Percentiles rank a stretch among this genome's conserved stretches.
Evolutionary conservation across 768 basidiomycete genomes (phyloP).

Genomic region (Hysterangium stoloniferum): DNA sequence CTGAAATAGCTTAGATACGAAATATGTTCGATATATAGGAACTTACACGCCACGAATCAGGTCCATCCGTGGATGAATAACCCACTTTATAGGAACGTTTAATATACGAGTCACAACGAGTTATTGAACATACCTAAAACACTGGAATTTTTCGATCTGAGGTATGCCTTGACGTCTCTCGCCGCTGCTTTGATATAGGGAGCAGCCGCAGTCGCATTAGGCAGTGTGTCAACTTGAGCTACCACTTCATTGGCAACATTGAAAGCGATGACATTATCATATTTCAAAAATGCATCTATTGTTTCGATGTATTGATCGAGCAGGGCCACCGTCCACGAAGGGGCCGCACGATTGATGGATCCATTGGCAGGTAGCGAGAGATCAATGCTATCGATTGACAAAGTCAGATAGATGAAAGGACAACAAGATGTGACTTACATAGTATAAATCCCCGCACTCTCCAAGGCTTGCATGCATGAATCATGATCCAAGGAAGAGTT

Average conservation of each 20-base stretch:
- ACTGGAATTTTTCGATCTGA: slow-evolving; percentile 32
- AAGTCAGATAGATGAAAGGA: slow-evolving; percentile 4
- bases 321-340: slow-evolving; percentile 78
- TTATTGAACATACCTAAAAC: slow-evolving; percentile 2
- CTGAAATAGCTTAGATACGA: background rate
- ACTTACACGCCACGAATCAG: slow-evolving; percentile 41
- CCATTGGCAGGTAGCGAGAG: slow-evolving; percentile 80
- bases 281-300: slow-evolving; percentile 72
- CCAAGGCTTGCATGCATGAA: slow-evolving; percentile 72
- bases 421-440: slow-evolving; percentile 46
- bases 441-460: slow-evolving; percentile 76
- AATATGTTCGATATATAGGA: background rate
- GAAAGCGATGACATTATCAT: slow-evolving; percentile 83
- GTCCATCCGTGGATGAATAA: slow-evolving; percentile 80
- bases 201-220: slow-evolving; percentile 51
- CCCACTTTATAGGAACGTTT: slow-evolving; percentile 47
- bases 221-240: slow-evolving; percentile 33
- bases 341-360: slow-evolving; percentile 65
- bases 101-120: background rate
- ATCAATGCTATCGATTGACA: slow-evolving; percentile 54
- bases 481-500: slow-evolving; percentile 80
- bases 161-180: slow-evolving; percentile 78
- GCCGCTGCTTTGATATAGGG: slow-evolving; percentile 89
- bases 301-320: slow-evolving; percentile 70
- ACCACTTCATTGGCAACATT: slow-evolving; percentile 85